Evolutionary conservation across 2,329 filamentous ascomycete species (phyloP).

Genomic region (Monosporascus sp.): DNA sequence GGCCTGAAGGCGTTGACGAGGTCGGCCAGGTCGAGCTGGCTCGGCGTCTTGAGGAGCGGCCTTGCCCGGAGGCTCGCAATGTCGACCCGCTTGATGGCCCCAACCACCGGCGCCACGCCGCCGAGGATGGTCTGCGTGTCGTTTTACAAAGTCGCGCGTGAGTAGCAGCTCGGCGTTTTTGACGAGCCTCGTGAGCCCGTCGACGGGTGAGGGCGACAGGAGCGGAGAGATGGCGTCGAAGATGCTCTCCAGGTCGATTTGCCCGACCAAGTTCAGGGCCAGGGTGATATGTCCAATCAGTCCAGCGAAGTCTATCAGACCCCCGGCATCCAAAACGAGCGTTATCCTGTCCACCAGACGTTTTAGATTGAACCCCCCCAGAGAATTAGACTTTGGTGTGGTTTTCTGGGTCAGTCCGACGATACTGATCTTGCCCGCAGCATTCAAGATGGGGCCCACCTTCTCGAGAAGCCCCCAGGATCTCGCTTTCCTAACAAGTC

Average conservation of each 20-base stretch:
- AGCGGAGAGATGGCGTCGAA: conserved; percentile 29
- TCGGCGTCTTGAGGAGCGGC: conserved; percentile 31
- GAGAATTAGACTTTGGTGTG: conserved; percentile 24
- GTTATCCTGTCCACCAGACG: conserved; percentile 23
- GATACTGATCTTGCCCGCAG: conserved; percentile 26
- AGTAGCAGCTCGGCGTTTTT: conserved; percentile 34
- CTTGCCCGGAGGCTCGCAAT: conserved; percentile 30
- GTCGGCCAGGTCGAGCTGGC: no score
- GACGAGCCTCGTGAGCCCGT: conserved; percentile 30
- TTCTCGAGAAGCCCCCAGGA: conserved; percentile 1
- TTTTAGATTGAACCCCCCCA: conserved; percentile 23
- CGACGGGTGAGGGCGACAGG: conserved; percentile 28
- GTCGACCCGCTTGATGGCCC: conserved; percentile 31
- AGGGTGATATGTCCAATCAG: conserved; percentile 26
- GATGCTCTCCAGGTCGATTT: conserved; percentile 28
- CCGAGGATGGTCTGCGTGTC: conserved; percentile 34
- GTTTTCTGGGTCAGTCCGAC: conserved; percentile 11
- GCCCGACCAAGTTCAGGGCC: conserved; percentile 25
- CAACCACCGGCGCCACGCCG: conserved; percentile 32
- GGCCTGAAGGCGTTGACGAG: no score
- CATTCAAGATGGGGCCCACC: not conserved
- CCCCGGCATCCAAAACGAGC: conserved; percentile 26
- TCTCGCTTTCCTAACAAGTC: conserved; percentile 4
- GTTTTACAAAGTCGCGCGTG: conserved; percentile 35
- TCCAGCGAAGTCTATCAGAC: conserved; percentile 25